Base-by-base conservation (phyloP, 1,284 basidiomycete genomes). In the Lentinus polychrous region DNA sequence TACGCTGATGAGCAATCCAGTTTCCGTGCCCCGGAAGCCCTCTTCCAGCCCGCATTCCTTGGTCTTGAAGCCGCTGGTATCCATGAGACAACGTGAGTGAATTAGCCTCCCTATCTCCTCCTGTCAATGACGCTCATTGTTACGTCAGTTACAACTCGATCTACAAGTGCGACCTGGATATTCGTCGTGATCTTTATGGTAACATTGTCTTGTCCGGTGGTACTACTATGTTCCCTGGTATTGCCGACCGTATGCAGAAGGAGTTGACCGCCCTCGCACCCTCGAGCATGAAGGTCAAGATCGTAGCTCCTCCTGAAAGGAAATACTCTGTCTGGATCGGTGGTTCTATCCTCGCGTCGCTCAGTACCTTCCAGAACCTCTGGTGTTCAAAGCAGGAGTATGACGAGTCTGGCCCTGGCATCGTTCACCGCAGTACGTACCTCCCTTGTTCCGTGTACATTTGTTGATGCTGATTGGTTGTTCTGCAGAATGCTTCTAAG, bases 261-360 rank as follows among this genome's bases (percentile, higher is more conserved):
- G 94, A 97, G 75, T 81, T 98, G 66, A 91, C 90, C 42, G 76
- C 87, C 24, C 78, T 97, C 52, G 79, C 91, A 49, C 94, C 94
- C 27, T 73, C 78, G 54, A 83, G 78, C 70, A 81, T 96, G 89
- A 96, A 94, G 85, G 88, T 95, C 76, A 94, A 92, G 83, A 92
- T 94, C 50, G 86, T 91, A 51, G 89, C 91, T 57, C 91, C 91
- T 48, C 92, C 91, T 39, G 92, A 94, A 75, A 77, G 92, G 63
- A 94, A 92, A 70, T 92, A 91, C 79, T 91, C 90, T 49, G 94
- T 96, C 72, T 98, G 94, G 94, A 98, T 98, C 65, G 94, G 95
- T 81, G 94, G 95, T 62, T 96, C 93, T 55, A 98, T 98, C 69
- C 78, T 97, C 52, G 92, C 93, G 34, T 96, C 94, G 50, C 83